Evolutionary conservation across 495 filamentous ascomycete species (phyloP), one percentile per base, ranked within the genome.

Genomic region (Pyrenula aspistea): DNA sequence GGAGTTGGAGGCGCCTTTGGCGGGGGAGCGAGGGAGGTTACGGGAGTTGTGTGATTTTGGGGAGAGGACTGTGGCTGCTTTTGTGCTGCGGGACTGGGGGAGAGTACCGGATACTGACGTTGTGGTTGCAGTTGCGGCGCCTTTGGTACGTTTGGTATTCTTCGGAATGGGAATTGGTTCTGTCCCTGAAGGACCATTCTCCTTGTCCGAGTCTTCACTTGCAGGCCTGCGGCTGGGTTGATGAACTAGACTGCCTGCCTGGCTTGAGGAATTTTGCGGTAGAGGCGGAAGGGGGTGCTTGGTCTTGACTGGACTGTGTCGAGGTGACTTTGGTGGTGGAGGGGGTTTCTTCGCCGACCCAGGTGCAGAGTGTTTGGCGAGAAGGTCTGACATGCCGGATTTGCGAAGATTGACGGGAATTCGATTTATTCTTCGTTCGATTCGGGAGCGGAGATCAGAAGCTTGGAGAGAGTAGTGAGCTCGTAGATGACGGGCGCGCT

Each of bases 351-450:
- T 65, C 59, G 50, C 66, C 61, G 55, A 65, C 56, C 54, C 65
- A 48, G 61, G 60, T 22, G 68, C 59, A 25, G 65, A 58, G 56
- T 83, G 68, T 58, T 82, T 83, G 24, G 81, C 74, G 19, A 91
- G 63, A 3, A 97, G 75, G 24, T 95, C 91, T 55, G 84, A 85
- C 81, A 99, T 91, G 50, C 80, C 96, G 25, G 78, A 79, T 62
- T 84, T 87, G 55, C 93, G 85, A 57, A 95, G 70, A 12, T 83
- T 81, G 47, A 81, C 75, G 8, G 93, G 93, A 51, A 99, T 91
- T 51, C 93, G 87, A 65, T 96, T 95, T 69, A 99, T 79, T 67
- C 93, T 88, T 69, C 95, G 86, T 73, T 97, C 92, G 24, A 99
- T 85, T 48, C 93, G 86, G 51, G 89, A 83, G 49, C 85, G 80